Evolutionary conservation across 2,329 filamentous ascomycete genomes (phyloP), one percentile per base, ranked within the genome.

Genomic region (Venturia oleaginea): DNA sequence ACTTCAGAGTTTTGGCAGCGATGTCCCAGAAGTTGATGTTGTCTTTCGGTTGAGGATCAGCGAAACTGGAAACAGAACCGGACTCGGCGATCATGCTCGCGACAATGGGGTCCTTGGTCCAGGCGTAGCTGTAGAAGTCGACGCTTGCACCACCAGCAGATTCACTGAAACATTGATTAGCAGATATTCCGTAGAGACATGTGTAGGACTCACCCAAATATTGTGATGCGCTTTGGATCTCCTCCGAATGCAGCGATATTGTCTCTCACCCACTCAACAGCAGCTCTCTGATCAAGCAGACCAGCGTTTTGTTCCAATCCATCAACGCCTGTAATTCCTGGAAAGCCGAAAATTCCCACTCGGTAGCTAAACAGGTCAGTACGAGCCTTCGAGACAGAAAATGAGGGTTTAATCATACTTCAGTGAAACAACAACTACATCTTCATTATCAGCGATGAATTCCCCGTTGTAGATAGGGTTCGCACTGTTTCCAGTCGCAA

Each of bases 151-250:
- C 68, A 37, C 69, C 69, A 38, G 69, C 69, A 43, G 67, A 68
- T 34, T 59, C 54, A 59, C 54, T 59, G 54, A 24, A 24, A 32
- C 27, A 32, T n/a, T 22, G 34, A 17, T 59, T 59, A 59, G 54
- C 27, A 8, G 24, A 17, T 22, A 32, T 15, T 32, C 24, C 27
- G 24, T 24, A 7, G 27, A 59, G 13, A 32, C 54, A 34, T 24
- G n/a, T 37, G 54, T 7, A 59, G 17, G 13, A 32, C 54, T 70
- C 81, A 76, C 19, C 75, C 75, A 42, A 76, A 69, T 2, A 77
- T 69, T 0, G 75, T 77, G 11, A 77, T 74, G 27, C 66, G 67
- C 6, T 34, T 42, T 1, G 70, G 68, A 43, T 71, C 69, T 11
- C 70, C 70, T 6, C 62, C 61, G 37, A 65, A 65, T 8, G 40